Evolutionary conservation across 805 yeast genomes (phyloP).

Genomic region (Priceomyces medius): DNA sequence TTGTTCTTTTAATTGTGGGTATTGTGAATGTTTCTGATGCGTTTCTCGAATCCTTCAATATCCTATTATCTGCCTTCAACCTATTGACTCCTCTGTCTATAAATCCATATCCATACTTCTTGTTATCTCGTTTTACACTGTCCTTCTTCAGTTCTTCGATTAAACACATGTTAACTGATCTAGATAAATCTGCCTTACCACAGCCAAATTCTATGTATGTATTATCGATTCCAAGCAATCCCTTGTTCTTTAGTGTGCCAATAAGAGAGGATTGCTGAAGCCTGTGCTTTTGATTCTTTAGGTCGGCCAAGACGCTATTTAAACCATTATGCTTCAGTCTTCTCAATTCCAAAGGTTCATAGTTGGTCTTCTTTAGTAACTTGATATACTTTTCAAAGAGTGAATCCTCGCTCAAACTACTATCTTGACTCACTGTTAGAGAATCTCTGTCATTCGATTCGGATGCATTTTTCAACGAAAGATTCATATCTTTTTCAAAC

Average conservation of each 20-base stretch:
- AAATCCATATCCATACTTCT: slow-evolving; percentile 50
- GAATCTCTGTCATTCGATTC: background rate
- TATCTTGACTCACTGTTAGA: background rate
- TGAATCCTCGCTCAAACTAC: slow-evolving; percentile 4
- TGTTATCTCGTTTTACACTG: background rate
- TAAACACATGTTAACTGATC: slow-evolving; percentile 52
- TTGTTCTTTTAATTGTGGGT: slow-evolving; percentile 49
- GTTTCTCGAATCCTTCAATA: slow-evolving; percentile 51
- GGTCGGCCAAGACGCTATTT: slow-evolving; percentile 42
- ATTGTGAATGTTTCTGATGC: slow-evolving; percentile 6
- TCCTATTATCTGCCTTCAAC: slow-evolving; percentile 73
- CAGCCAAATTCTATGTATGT: slow-evolving; percentile 81
- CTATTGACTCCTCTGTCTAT: slow-evolving; percentile 77
- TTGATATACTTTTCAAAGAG: slow-evolving; percentile 18
- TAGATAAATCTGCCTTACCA: slow-evolving; percentile 81
- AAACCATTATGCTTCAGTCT: slow-evolving; percentile 29
- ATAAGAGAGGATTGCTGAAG: slow-evolving; percentile 79
- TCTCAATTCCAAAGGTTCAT: slow-evolving; percentile 17
- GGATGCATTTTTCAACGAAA: slow-evolving; percentile 12
- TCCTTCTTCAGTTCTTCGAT: slow-evolving; percentile 17
- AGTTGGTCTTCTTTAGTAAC: slow-evolving; percentile 12
- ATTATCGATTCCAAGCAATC: slow-evolving; percentile 33
- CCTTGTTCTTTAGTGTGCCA: slow-evolving; percentile 53
- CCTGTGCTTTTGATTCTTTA: slow-evolving; percentile 70
- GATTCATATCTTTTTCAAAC: slow-evolving; percentile 51